Percentiles rank a stretch among this genome's conserved stretches.
Evolutionary conservation across 768 basidiomycete genomes (phyloP).

Genomic region (Rhodosporidiobolus odoratus): DNA sequence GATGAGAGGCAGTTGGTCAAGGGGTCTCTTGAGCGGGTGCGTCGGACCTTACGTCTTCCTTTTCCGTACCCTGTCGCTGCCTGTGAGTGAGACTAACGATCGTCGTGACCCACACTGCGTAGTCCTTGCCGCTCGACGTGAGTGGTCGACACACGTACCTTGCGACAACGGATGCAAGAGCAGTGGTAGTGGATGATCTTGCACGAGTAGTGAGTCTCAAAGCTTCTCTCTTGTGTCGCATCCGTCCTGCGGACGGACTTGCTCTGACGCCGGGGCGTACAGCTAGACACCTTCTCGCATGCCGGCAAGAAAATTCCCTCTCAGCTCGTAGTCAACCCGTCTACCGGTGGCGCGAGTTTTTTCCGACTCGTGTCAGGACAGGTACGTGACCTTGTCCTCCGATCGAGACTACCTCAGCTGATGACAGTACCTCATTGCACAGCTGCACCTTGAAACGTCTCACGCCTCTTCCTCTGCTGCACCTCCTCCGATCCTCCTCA

Average conservation of each 20-base stretch:
- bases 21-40: conserved; percentile 10
- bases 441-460: too few species aligned
- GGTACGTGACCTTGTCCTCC: neutral
- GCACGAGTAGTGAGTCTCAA: too few species aligned
- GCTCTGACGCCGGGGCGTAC: neutral
- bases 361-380: neutral
- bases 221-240: neutral
- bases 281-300: neutral
- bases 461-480: neutral
- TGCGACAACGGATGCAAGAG: too few species aligned
- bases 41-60: neutral
- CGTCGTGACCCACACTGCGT: neutral
- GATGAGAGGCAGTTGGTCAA: conserved; percentile 8
- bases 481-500: neutral
- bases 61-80: neutral
- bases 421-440: neutral
- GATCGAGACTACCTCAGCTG: neutral
- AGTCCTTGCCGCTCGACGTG: too few species aligned
- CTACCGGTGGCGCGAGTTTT: neutral
- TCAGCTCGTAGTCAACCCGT: neutral
- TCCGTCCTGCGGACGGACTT: neutral
- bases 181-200: too few species aligned
- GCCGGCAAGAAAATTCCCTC: neutral
- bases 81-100: too few species aligned
- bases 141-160: too few species aligned